Conservation (phyloP, 768 basidiomycete genomes). For the Termitomyces sp. region DNA sequence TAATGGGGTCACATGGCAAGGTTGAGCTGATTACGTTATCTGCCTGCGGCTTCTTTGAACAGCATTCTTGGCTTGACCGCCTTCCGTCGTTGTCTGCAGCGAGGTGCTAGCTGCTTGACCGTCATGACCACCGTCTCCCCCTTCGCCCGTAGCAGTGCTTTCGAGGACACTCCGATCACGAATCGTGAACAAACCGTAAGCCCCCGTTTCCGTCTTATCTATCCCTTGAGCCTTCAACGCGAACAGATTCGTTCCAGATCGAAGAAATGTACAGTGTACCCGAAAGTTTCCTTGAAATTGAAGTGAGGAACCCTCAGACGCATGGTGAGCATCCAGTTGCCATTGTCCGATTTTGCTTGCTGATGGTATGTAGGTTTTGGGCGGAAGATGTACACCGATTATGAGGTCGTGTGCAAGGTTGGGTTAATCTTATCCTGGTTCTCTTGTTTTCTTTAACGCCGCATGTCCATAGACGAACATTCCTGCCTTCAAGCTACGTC, state of each 20-base stretch:
- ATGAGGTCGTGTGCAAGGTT: conserved; percentile 97
- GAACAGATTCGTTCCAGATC: conserved; percentile 51
- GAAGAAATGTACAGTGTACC: conserved; percentile 99
- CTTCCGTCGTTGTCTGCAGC: neutral
- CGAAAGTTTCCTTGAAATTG: conserved; percentile 96
- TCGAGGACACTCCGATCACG: conserved; percentile 49
- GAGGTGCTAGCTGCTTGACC: neutral
- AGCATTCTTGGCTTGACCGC: neutral
- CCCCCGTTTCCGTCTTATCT: conserved; percentile 12
- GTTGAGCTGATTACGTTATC: neutral
- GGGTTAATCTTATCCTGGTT: conserved; percentile 15
- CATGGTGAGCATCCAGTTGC: conserved; percentile 56
- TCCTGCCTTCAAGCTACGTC: conserved; percentile 96
- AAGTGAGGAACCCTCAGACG: conserved; percentile 95
- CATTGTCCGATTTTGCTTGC: neutral
- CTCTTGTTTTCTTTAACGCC: neutral
- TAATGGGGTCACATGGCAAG: neutral
- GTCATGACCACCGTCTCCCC: conserved; percentile 47
- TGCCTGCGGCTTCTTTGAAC: neutral
- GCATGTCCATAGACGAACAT: conserved; percentile 86
- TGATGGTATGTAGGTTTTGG: conserved; percentile 67
- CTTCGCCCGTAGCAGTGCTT: conserved; percentile 57
- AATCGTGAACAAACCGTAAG: conserved; percentile 60
- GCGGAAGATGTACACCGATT: conserved; percentile 99
- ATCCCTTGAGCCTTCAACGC: conserved; percentile 22